These are phyloP conservation scores for Annulohypoxylon maeteangense DNA, from an alignment of 495 filamentous ascomycete genomes.

Conservation along the genomic window DNA sequence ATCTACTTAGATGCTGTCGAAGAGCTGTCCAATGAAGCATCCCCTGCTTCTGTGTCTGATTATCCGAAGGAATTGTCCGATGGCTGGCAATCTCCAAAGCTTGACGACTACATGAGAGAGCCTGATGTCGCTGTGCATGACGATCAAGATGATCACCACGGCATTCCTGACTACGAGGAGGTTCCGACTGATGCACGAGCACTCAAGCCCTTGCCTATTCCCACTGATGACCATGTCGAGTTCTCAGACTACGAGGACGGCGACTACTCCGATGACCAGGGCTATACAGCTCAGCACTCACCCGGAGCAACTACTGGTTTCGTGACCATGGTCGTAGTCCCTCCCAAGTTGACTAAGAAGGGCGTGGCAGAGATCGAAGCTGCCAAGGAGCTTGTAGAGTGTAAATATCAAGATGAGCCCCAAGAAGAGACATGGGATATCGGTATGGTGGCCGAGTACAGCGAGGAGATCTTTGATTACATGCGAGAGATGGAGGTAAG, in stretches of 20 bases:
- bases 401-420: conserved; percentile 62
- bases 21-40: conserved; percentile 38
- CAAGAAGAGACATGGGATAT: conserved; percentile 82
- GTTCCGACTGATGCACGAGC: neutral
- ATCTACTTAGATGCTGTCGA: conserved; percentile 59
- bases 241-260: conserved; percentile 71
- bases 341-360: conserved; percentile 70
- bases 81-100: conserved; percentile 5
- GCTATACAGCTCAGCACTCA: conserved; percentile 80
- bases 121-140: neutral
- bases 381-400: conserved; percentile 75
- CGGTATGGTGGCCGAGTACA: conserved; percentile 98
- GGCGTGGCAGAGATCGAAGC: conserved; percentile 72
- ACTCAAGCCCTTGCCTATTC: neutral
- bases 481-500: conserved; percentile 90
- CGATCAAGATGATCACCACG: neutral
- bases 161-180: conserved; percentile 16
- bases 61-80: neutral
- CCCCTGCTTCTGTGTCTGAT: conserved; percentile 10
- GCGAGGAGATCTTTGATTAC: conserved; percentile 93
- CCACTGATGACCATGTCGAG: conserved; percentile 22
- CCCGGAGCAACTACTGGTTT: conserved; percentile 81
- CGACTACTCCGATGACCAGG: conserved; percentile 83
- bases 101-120: neutral
- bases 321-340: conserved; percentile 72